Percentiles rank a stretch among this genome's conserved stretches.
Conservation (phyloP, 345 rosid genomes). For the Arabidopsis arenosa region DNA sequence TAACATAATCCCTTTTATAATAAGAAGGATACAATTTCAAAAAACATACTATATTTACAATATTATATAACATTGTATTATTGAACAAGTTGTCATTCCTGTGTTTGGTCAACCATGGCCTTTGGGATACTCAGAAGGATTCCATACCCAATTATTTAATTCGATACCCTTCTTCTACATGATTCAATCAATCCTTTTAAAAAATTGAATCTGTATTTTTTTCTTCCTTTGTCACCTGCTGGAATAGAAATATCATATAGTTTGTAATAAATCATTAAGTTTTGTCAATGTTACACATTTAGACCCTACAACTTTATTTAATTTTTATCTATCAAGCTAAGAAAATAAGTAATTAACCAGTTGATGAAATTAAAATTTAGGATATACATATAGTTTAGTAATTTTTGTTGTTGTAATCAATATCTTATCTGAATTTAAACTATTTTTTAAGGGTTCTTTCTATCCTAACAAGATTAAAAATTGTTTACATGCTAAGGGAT, state of each 20-base stretch:
- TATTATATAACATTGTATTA: conserved; percentile 35
- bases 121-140: conserved; percentile 49
- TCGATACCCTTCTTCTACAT: conserved; percentile 32
- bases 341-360: not conserved
- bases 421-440: not conserved
- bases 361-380: not conserved
- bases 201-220: conserved; percentile 11
- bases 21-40: conserved; percentile 19
- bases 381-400: not conserved
- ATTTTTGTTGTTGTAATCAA: not conserved
- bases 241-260: conserved; percentile 24
- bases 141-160: conserved; percentile 38
- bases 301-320: conserved; percentile 13
- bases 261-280: conserved; percentile 5
- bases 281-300: conserved; percentile 34
- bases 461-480: not conserved
- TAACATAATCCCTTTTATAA: conserved; percentile 28
- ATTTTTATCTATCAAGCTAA: conserved; percentile 9
- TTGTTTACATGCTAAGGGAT: not conserved
- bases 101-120: conserved; percentile 49
- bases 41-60: conserved; percentile 14
- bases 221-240: conserved; percentile 29
- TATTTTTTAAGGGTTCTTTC: not conserved
- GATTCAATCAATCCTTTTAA: conserved; percentile 40
- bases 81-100: conserved; percentile 49